Base-by-base conservation (phyloP, 1,284 basidiomycete species). In the Leccinum subrobustum region DNA sequence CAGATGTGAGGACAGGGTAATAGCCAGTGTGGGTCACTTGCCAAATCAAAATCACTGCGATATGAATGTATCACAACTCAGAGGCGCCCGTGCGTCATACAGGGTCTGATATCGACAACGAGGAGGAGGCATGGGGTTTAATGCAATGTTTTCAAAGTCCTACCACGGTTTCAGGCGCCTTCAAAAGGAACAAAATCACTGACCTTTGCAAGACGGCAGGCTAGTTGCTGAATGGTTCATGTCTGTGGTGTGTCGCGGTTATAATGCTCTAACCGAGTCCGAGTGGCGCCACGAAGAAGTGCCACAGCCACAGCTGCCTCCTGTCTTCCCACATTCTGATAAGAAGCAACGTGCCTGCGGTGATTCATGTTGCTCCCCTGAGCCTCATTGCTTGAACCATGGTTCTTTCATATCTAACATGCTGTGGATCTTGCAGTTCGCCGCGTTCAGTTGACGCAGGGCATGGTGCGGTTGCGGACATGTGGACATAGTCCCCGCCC, bases 391-490 rank as follows among this genome's bases (percentile, higher is more conserved):
- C 57, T 18, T 16, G 12, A 31, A 47, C 57, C 56, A 50, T 52
- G 8, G 12, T 25, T 8, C 42, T 11, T 14, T 14, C 25, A 18
- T n/a, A 29, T 27, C 18, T 20, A 16, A 57, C 52, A 53, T 55
- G 53, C 25, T 44, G 58, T 55, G 52, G 50, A 52, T 58, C 57
- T 60, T 66, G 63, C 39, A 64, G 66, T 35, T 65, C 37, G 37
- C 69, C 64, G 68, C 39, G 52, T 60, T 59, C 25, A n/a, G 64
- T 35, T 68, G 60, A 56, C 59, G 52, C 37, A 56, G 25, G 52
- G 20, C 62, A 27, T 52, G 33, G 25, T 18, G 42, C 42, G 33
- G 33, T 35, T 35, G 33, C 12, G 42, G 52, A 48, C 37, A 4
- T 25, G 35, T 50, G 56, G 52, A 44, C 58, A 57, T 42, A 29